Conservation (phyloP, 352 stramenopile species). For the Pythium oligandrum region DNA sequence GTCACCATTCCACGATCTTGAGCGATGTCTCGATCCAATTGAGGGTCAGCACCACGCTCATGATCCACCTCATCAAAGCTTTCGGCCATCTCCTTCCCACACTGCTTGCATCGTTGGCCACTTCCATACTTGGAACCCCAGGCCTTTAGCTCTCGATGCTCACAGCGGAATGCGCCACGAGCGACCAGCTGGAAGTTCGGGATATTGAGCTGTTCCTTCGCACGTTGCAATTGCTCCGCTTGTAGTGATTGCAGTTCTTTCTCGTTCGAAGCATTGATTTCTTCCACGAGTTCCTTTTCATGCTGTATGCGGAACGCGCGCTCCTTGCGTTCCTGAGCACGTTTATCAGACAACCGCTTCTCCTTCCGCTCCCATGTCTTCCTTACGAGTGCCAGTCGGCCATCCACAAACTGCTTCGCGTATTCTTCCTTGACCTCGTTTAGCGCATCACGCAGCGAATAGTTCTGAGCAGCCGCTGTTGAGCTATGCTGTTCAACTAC, state of each 20-base stretch:
- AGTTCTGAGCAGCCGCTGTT: neutral
- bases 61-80: constrained; percentile 54
- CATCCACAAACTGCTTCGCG: constrained; percentile 45
- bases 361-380: constrained; percentile 76
- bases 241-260: constrained; percentile 27
- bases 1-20: constrained; percentile 42
- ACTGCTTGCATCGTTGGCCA: constrained; percentile 54
- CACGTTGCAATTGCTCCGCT: constrained; percentile 17
- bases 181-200: constrained; percentile 49
- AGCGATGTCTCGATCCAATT: constrained; percentile 47
- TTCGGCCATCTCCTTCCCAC: constrained; percentile 60
- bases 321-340: constrained; percentile 37
- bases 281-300: constrained; percentile 34
- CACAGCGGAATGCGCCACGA: constrained; percentile 36
- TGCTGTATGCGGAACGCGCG: constrained; percentile 46
- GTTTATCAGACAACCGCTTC: constrained; percentile 36
- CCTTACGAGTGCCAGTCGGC: constrained; percentile 44
- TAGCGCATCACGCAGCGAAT: constrained; percentile 14
- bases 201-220: constrained; percentile 41
- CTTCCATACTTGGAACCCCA: constrained; percentile 65
- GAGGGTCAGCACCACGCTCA: constrained; percentile 31
- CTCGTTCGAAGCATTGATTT: constrained; percentile 32
- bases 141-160: constrained; percentile 52
- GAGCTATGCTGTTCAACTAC: constrained; percentile 15
- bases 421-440: constrained; percentile 49